These are phyloP conservation scores for Strigomonas culicis DNA, from an alignment of 208 protist genomes.

Conservation along the genomic window DNA sequence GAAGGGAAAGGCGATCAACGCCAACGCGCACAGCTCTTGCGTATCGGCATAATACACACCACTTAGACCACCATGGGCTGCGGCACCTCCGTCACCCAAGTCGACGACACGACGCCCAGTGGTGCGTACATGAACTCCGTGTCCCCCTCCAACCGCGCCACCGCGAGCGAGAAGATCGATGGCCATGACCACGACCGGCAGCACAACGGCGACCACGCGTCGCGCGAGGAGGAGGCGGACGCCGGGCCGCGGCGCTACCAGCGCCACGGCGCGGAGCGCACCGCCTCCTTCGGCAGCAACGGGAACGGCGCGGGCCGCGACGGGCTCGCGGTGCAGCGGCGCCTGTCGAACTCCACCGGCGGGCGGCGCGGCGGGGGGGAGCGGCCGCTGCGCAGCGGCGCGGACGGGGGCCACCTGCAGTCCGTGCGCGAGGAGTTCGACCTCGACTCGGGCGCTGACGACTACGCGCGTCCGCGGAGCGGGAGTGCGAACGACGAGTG, in stretches of 20 bases:
- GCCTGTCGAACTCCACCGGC: background rate
- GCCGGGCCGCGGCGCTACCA: too few relatives aligned
- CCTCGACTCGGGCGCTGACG: background rate
- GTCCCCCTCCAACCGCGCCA: background rate
- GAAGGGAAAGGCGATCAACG: too few relatives aligned
- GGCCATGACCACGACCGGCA: background rate
- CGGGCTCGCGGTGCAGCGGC: background rate
- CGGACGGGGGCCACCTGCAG: too few relatives aligned
- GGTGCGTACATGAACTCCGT: background rate
- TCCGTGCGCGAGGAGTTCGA: too few relatives aligned
- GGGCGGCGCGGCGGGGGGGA: background rate
- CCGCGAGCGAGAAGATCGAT: background rate
- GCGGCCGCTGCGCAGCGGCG: background rate
- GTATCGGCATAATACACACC: too few relatives aligned
- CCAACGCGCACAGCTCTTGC: too few relatives aligned
- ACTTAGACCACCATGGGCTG: conserved; percentile 18
- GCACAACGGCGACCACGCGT: background rate
- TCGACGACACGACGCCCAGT: background rate
- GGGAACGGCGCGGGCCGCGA: too few relatives aligned
- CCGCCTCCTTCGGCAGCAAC: too few relatives aligned
- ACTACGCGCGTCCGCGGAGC: background rate
- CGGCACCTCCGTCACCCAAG: conserved; percentile 12
- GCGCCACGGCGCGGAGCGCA: too few relatives aligned
- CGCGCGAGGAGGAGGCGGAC: background rate
- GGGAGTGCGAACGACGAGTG: conserved; percentile 1